These are phyloP conservation scores for Plasmodium ovale DNA, from an alignment of 169 alveolate species.

Conservation along the genomic window DNA sequence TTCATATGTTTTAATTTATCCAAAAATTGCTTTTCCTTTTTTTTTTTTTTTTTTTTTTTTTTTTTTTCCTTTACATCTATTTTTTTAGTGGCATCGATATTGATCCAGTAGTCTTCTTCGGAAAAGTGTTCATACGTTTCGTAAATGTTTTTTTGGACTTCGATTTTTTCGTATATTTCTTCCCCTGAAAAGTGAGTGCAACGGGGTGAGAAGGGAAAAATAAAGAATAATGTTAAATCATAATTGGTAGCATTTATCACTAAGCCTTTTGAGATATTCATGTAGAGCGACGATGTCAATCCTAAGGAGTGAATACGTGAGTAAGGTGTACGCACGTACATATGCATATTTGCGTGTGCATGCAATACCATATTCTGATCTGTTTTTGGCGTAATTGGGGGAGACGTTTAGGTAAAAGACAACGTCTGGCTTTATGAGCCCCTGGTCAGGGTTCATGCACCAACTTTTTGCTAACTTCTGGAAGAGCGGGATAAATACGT, in stretches of 20 bases:
- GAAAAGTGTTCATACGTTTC: conserved; percentile 45
- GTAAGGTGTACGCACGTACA: background rate
- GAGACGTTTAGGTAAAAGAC: conserved; percentile 64
- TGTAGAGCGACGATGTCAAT: too few species aligned
- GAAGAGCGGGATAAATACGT: background rate
- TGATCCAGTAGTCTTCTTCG: conserved; percentile 63
- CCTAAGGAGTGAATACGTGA: background rate
- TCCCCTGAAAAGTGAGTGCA: conserved; percentile 23
- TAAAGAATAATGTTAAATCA: background rate
- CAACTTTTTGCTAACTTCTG: conserved; percentile 50
- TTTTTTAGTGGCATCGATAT: conserved; percentile 75
- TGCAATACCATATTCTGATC: conserved; percentile 70
- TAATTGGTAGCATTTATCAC: background rate
- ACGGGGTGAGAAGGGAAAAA: background rate
- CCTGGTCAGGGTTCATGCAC: conserved; percentile 76
- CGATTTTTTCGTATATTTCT: conserved; percentile 72
- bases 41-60: too few species aligned
- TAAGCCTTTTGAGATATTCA: background rate
- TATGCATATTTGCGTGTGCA: background rate
- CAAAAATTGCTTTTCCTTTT: too few species aligned
- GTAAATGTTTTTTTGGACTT: conserved; percentile 58
- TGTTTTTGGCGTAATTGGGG: conserved; percentile 62
- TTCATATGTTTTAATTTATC: background rate
- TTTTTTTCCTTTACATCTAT: conserved; percentile 28
- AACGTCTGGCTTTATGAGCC: conserved; percentile 71